Percentiles rank a stretch among this genome's conserved stretches.
Conservation (phyloP, 768 basidiomycete species). For the Collybia mongolica region DNA sequence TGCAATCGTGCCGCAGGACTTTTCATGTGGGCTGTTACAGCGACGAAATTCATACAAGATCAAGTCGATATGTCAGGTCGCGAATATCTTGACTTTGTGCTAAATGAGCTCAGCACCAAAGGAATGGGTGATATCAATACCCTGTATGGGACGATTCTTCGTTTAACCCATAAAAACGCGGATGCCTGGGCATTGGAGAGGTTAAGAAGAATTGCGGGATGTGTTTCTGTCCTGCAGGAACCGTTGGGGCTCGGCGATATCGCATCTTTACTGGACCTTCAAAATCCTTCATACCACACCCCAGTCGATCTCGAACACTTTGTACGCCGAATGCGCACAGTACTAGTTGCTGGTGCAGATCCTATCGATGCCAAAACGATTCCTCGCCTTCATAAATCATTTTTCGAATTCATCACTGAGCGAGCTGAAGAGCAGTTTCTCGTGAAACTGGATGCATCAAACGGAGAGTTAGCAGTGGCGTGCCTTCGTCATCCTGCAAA, state of each 20-base stretch:
- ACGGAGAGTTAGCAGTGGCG: constrained; percentile 7
- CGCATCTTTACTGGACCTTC: constrained; percentile 7
- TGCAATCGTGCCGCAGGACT: constrained; percentile 8
- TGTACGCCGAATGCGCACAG: constrained; percentile 15
- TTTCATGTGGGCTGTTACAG: constrained; percentile 19
- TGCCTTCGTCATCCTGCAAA: constrained; percentile 5
- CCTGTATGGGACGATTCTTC: constrained; percentile 9
- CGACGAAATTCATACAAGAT: constrained; percentile 4
- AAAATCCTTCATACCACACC: not conserved
- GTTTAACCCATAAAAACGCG: too few species aligned
- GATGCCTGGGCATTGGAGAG: constrained; percentile 10
- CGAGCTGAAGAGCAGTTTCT: not conserved
- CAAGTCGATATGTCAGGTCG: constrained; percentile 6
- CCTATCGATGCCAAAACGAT: constrained; percentile 8
- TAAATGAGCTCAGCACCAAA: constrained; percentile 7
- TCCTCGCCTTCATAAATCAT: constrained; percentile 17
- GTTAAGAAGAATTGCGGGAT: constrained; percentile 14
- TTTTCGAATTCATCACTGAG: constrained; percentile 14
- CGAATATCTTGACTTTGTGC: constrained; percentile 7
- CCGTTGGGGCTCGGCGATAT: constrained; percentile 11
- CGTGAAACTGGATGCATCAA: constrained; percentile 1
- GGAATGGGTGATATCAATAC: constrained; percentile 13
- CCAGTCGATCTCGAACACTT: constrained; percentile 11
- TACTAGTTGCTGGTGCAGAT: constrained; percentile 12
- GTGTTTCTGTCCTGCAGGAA: constrained; percentile 9